Conservation (phyloP, 768 basidiomycete species). For the Tremella yokohamensis region DNA sequence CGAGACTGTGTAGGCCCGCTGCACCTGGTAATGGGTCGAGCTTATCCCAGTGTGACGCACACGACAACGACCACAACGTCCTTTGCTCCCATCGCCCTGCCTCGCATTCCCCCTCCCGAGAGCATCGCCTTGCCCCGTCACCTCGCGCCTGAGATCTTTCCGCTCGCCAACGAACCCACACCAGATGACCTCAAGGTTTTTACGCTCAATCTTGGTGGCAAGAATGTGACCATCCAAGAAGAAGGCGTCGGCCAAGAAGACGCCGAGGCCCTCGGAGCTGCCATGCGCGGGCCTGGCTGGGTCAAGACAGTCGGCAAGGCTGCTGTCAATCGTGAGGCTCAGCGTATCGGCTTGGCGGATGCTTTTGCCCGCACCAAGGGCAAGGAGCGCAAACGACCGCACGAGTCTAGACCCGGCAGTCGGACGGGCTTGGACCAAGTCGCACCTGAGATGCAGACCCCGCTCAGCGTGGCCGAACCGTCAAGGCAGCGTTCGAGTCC, state of each 20-base stretch:
- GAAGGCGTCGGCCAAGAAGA: constrained; percentile 13
- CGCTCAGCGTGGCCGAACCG: constrained; percentile 12
- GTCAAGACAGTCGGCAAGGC: background rate
- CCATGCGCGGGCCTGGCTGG: constrained; percentile 16
- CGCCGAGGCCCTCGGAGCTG: background rate
- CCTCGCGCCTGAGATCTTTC: constrained; percentile 27
- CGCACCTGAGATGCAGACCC: constrained; percentile 9
- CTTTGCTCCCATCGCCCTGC: constrained; percentile 36
- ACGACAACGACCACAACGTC: constrained; percentile 43
- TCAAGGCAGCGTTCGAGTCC: constrained; percentile 25
- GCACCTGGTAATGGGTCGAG: background rate
- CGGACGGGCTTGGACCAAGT: constrained; percentile 10
- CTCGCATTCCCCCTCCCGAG: constrained; percentile 33
- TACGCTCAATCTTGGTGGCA: constrained; percentile 33
- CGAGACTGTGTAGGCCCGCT: constrained; percentile 41
- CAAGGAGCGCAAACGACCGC: constrained; percentile 35
- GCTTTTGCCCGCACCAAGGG: constrained; percentile 23
- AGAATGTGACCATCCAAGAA: constrained; percentile 38
- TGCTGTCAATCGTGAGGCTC: background rate
- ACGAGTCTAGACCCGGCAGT: constrained; percentile 14
- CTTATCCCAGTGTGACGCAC: constrained; percentile 38
- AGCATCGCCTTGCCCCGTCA: constrained; percentile 23
- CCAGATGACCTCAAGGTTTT: constrained; percentile 42
- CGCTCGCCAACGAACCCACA: constrained; percentile 35
- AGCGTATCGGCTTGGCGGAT: constrained; percentile 18